These are phyloP conservation scores for Trichoderma asperelloides DNA, from an alignment of 495 filamentous ascomycete species.

Conservation along the genomic window DNA sequence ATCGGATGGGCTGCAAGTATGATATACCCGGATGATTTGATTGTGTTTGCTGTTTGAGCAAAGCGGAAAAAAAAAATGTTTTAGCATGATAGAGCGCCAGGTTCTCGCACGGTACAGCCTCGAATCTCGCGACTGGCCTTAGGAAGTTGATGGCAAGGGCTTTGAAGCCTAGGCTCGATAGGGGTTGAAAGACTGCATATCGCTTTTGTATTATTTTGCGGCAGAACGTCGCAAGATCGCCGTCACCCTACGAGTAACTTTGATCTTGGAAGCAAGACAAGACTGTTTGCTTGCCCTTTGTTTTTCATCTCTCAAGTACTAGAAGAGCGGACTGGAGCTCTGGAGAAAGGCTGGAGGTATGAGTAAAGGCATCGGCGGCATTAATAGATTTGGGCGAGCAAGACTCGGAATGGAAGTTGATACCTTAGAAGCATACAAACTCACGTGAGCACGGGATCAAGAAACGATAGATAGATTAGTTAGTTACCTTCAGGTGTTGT, in stretches of 20 bases:
- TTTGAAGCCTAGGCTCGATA: background rate
- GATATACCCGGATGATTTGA: background rate
- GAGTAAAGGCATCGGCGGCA: background rate
- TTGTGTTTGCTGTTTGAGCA: background rate
- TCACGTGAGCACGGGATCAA: background rate
- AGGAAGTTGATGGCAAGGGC: background rate
- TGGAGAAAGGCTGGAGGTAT: background rate
- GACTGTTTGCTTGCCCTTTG: background rate
- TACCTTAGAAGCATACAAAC: background rate
- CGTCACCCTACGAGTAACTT: background rate
- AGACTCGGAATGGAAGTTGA: background rate
- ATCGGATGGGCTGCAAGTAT: background rate
- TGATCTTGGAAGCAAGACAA: background rate
- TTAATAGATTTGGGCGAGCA: background rate
- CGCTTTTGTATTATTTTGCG: background rate
- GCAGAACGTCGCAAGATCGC: background rate
- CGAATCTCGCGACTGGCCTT: background rate
- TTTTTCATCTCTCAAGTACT: background rate
- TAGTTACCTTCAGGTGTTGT: background rate
- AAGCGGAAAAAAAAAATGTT: background rate
- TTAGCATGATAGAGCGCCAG: background rate
- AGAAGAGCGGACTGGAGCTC: background rate
- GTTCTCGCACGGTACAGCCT: background rate
- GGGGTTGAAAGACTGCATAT: background rate
- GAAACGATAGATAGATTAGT: background rate